phyloP scores from a whole-genome alignment of 768 basidiomycete species.

The Naganishia vishniacii region DNA sequence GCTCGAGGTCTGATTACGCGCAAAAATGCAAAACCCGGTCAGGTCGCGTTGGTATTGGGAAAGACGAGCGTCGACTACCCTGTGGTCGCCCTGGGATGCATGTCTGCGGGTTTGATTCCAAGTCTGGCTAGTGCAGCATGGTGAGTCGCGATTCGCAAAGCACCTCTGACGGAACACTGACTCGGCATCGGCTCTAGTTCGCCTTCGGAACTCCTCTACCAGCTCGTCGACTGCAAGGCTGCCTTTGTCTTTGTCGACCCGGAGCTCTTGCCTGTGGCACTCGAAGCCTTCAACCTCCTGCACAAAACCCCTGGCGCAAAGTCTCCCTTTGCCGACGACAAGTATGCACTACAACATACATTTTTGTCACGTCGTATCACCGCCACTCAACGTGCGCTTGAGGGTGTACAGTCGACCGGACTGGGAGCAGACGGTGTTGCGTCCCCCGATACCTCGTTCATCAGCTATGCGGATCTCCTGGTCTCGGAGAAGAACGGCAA shows the following conservation, averaged over 20 bases:
- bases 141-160: neutral
- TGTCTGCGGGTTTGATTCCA: conserved; percentile 21
- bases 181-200: too few relatives aligned
- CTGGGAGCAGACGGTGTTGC: neutral
- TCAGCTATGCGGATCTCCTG: conserved; percentile 12
- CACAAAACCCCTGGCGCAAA: neutral
- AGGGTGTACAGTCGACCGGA: neutral
- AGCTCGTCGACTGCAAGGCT: conserved; percentile 19
- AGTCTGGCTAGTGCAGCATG: conserved; percentile 24
- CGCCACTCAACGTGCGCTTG: conserved; percentile 11
- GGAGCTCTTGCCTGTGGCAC: conserved; percentile 9
- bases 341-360: conserved; percentile 9
- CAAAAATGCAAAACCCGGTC: conserved; percentile 17
- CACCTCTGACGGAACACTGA: too few relatives aligned
- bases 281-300: conserved; percentile 18
- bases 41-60: conserved; percentile 19
- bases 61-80: conserved; percentile 24
- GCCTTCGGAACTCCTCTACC: conserved; percentile 22
- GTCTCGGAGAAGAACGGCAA: neutral
- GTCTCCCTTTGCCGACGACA: conserved; percentile 11
- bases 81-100: conserved; percentile 19
- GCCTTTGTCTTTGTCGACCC: conserved; percentile 20
- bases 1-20: conserved; percentile 8
- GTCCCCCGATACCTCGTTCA: neutral
- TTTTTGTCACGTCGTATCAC: neutral